These are phyloP conservation scores for Dunaliella sp. DNA, from an alignment of 139 green algal genomes.

Conservation along the genomic window DNA sequence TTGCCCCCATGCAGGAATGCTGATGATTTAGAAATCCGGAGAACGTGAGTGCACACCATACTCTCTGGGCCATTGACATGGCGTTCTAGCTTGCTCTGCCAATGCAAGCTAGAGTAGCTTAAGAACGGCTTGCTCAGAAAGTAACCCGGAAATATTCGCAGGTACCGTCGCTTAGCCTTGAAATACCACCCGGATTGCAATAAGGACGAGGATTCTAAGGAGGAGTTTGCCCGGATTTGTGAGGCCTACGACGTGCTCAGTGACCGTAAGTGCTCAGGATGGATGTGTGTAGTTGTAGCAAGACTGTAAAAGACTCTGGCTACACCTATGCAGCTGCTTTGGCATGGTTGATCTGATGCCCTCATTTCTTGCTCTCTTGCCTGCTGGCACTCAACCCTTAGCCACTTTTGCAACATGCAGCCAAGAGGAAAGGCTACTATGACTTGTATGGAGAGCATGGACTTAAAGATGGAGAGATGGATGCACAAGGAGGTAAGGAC, in stretches of 20 bases:
- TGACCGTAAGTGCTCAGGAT: constrained; percentile 63
- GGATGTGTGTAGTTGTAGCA: too few relatives aligned
- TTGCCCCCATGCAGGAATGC: constrained; percentile 48
- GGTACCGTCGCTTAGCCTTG: constrained; percentile 65
- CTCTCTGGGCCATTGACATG: too few relatives aligned
- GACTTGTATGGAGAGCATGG: constrained; percentile 73
- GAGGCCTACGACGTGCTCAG: constrained; percentile 78
- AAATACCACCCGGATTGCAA: constrained; percentile 77
- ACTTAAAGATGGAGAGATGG: constrained; percentile 64
- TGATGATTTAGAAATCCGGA: constrained; percentile 63
- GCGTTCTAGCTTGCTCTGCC: not conserved
- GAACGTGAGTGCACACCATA: constrained; percentile 71
- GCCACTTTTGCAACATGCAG: too few relatives aligned
- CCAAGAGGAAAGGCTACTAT: constrained; percentile 66
- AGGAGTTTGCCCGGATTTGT: constrained; percentile 57
- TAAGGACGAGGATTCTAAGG: constrained; percentile 26
- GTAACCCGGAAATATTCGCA: constrained; percentile 28
- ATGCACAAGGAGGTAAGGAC: constrained; percentile 42
- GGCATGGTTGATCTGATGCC: not conserved
- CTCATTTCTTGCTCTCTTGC: too few relatives aligned
- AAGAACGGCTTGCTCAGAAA: too few relatives aligned
- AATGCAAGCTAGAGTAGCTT: too few relatives aligned
- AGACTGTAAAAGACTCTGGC: too few relatives aligned
- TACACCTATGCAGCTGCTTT: not conserved
- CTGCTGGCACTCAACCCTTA: too few relatives aligned